Conservation (phyloP, 768 basidiomycete species). For the Omphalotus guepiniiformis region DNA sequence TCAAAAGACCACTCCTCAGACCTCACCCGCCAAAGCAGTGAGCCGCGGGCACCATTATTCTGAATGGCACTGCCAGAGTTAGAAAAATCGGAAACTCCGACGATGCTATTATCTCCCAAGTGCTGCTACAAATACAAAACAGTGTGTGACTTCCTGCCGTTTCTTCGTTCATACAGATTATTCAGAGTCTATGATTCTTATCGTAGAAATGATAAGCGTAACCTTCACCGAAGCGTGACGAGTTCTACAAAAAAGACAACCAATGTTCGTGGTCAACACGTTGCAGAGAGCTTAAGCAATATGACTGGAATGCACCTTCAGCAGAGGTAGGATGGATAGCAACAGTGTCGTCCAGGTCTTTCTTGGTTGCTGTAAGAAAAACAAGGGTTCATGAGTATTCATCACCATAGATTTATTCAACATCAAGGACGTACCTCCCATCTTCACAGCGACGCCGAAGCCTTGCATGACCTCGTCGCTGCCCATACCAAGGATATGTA, state of each 20-base stretch:
- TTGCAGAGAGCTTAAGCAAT: neutral
- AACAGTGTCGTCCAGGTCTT: slow-evolving; percentile 82
- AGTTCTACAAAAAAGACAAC: slow-evolving; percentile 36
- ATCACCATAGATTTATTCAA: slow-evolving; percentile 2
- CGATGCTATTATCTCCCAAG: no score
- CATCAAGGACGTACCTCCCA: slow-evolving; percentile 55
- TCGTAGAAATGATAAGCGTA: no score
- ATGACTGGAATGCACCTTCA: slow-evolving; percentile 51
- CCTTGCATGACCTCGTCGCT: slow-evolving; percentile 96
- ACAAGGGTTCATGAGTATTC: slow-evolving; percentile 12
- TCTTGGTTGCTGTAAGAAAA: slow-evolving; percentile 55
- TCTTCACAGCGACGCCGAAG: slow-evolving; percentile 95
- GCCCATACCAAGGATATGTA: slow-evolving; percentile 89
- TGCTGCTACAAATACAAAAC: no score
- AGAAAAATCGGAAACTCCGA: no score
- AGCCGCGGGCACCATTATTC: no score
- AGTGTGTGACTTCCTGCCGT: no score
- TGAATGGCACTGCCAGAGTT: no score
- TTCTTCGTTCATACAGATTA: no score
- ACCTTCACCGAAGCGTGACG: slow-evolving; percentile 46
- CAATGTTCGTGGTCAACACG: slow-evolving; percentile 14
- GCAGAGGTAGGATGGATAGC: slow-evolving; percentile 90
- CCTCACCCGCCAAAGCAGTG: no score
- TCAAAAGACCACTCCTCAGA: no score
- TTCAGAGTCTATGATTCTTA: no score